These are phyloP conservation scores for Wickerhamiella sorbophila DNA, from an alignment of 805 yeast genomes.

Conservation along the genomic window DNA sequence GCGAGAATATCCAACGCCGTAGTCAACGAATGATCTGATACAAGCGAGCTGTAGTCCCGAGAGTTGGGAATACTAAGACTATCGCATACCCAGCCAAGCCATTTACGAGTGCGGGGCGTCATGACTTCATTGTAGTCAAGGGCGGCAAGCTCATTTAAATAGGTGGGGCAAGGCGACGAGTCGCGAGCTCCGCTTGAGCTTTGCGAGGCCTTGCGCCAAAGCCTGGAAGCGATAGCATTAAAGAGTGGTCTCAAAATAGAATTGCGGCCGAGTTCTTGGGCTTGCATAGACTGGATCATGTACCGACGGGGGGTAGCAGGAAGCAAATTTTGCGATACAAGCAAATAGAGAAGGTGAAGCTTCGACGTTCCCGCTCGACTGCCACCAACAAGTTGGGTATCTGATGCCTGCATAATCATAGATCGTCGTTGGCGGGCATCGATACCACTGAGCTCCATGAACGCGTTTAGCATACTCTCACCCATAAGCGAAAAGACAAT, in stretches of 20 bases:
- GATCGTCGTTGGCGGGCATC: slow-evolving; percentile 1
- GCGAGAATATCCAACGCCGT: not conserved
- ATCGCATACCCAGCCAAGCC: not conserved
- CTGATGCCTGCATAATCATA: not conserved
- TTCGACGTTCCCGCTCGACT: not conserved
- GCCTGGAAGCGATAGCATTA: not conserved
- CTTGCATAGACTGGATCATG: slow-evolving; percentile 7
- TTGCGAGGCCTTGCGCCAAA: not conserved
- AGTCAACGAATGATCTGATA: not conserved
- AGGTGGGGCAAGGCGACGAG: not conserved
- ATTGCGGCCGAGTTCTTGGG: not conserved
- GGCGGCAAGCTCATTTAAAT: not conserved
- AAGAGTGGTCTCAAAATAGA: not conserved
- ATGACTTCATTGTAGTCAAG: not conserved
- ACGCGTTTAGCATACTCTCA: not conserved
- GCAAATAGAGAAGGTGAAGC: not conserved
- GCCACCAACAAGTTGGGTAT: slow-evolving; percentile 1
- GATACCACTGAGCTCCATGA: not conserved
- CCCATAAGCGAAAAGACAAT: slow-evolving; percentile 1
- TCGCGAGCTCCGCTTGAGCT: not conserved
- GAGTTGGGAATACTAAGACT: not conserved
- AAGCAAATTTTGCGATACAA: not conserved
- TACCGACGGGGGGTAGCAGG: slow-evolving; percentile 2
- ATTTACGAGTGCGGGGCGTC: not conserved
- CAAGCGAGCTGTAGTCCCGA: not conserved